phyloP scores from a whole-genome alignment of 2,329 filamentous ascomycete species.

The Thelonectria olida region DNA sequence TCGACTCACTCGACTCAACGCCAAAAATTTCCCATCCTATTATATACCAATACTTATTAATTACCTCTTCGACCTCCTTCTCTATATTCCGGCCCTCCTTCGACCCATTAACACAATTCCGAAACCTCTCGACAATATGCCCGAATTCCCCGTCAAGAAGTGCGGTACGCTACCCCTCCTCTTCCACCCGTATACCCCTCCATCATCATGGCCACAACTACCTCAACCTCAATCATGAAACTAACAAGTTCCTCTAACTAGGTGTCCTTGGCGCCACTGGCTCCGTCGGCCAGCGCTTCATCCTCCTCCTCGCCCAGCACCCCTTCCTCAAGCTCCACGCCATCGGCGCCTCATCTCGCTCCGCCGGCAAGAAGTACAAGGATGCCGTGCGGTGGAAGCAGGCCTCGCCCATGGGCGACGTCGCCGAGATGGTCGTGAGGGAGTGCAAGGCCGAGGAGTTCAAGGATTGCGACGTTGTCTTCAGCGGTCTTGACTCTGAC shows the following conservation, averaged over 20 bases:
- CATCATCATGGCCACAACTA: conserved; percentile 15
- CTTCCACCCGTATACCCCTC: conserved; percentile 19
- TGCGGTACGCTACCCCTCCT: conserved; percentile 56
- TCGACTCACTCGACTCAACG: conserved; percentile 32
- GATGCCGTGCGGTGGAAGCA: conserved; percentile 98
- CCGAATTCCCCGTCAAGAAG: conserved; percentile 65
- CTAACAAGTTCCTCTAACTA: conserved; percentile 42
- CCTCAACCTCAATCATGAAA: not conserved
- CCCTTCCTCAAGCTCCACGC: conserved; percentile 88
- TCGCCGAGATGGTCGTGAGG: conserved; percentile 85
- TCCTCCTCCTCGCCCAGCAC: conserved; percentile 88
- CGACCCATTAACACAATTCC: not conserved
- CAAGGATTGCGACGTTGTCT: conserved; percentile 89
- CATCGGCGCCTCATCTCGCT: conserved; percentile 88
- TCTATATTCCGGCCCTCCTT: not conserved
- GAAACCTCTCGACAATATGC: conserved; percentile 31
- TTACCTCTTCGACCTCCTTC: not conserved
- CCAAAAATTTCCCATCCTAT: conserved; percentile 30
- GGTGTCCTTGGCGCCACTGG: conserved; percentile 91
- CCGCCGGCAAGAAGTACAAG: conserved; percentile 92
- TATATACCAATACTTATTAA: conserved; percentile 1
- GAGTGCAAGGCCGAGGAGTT: conserved; percentile 87
- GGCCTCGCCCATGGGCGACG: conserved; percentile 79
- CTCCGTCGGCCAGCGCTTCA: conserved; percentile 94
- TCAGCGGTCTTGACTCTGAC: conserved; percentile 91